phyloP scores from a whole-genome alignment of 2,329 filamentous ascomycete genomes.

The Epichloe coenophiala region DNA sequence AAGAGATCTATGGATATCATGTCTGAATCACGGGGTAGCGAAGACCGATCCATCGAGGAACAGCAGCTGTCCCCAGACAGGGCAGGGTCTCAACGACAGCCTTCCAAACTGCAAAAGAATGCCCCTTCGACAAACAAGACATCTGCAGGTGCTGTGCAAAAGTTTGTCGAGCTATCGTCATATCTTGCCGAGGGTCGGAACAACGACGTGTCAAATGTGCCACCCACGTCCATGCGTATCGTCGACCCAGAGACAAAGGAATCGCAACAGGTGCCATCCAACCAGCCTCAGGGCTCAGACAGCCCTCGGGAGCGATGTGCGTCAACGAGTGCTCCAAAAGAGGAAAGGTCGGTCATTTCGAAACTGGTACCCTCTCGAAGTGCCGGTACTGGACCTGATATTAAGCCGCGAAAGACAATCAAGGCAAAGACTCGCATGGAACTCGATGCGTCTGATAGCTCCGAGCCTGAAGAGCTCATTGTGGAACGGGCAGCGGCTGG shows the following conservation, averaged over 20 bases:
- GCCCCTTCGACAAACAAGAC: slow-evolving; percentile 30
- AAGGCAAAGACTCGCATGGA: slow-evolving; percentile 47
- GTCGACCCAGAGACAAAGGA: slow-evolving; percentile 41
- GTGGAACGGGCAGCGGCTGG: slow-evolving; percentile 12
- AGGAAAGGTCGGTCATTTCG: slow-evolving; percentile 20
- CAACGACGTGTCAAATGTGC: slow-evolving; percentile 42
- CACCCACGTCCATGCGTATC: slow-evolving; percentile 43
- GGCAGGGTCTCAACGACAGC: slow-evolving; percentile 35
- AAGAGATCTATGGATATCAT: slow-evolving; percentile 48
- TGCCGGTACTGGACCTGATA: slow-evolving; percentile 26
- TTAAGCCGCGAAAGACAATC: slow-evolving; percentile 36
- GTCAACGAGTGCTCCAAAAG: slow-evolving; percentile 22
- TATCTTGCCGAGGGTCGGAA: slow-evolving; percentile 30
- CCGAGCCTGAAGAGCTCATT: slow-evolving; percentile 30
- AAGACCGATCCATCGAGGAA: slow-evolving; percentile 27
- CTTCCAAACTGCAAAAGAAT: slow-evolving; percentile 60
- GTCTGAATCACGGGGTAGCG: slow-evolving; percentile 29
- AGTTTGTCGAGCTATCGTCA: slow-evolving; percentile 27
- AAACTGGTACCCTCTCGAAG: slow-evolving; percentile 12
- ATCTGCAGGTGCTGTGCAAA: slow-evolving; percentile 14
- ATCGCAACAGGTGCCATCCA: slow-evolving; percentile 21
- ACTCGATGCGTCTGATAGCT: slow-evolving; percentile 57
- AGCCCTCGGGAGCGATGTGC: slow-evolving; percentile 18
- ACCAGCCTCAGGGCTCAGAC: slow-evolving; percentile 14
- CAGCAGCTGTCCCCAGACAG: slow-evolving; percentile 28